Conservation (phyloP, 495 filamentous ascomycete species). For the Hyphodiscus hymeniophilus region DNA sequence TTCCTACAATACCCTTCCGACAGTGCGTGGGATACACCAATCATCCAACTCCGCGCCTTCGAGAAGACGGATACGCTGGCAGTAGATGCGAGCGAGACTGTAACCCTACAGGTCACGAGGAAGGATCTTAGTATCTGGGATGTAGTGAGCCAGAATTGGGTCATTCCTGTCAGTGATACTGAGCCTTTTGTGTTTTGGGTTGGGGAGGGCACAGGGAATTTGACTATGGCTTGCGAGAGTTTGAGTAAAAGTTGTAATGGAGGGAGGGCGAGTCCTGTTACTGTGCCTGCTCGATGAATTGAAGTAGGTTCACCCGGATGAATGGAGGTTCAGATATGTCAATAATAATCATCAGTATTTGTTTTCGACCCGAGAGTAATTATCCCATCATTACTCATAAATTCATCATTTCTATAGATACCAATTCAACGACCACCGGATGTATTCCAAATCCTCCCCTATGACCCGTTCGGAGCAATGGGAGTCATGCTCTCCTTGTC, state of each 20-base stretch:
- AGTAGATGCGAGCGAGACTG: slow-evolving; percentile 36
- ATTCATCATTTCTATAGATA: neutral
- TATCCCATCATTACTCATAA: too few species aligned
- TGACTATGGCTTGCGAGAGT: slow-evolving; percentile 31
- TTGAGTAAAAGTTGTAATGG: slow-evolving; percentile 12
- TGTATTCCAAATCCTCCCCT: too few species aligned
- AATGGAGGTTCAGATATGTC: too few species aligned
- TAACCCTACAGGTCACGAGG: slow-evolving; percentile 49
- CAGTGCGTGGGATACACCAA: slow-evolving; percentile 34
- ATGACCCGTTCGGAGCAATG: neutral
- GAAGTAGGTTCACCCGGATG: too few species aligned
- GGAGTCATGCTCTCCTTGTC: slow-evolving; percentile 9
- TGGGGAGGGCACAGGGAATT: slow-evolving; percentile 33
- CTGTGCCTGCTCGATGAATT: too few species aligned
- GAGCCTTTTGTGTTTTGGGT: slow-evolving; percentile 36
- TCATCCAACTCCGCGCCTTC: slow-evolving; percentile 71
- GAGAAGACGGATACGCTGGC: slow-evolving; percentile 56
- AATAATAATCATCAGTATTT: neutral
- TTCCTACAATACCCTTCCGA: slow-evolving; percentile 21
- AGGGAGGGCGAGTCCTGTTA: slow-evolving; percentile 16
- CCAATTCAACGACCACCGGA: too few species aligned
- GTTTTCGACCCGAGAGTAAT: too few species aligned
- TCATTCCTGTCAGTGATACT: slow-evolving; percentile 35
- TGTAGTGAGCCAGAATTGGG: slow-evolving; percentile 61
- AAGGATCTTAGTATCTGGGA: slow-evolving; percentile 71